Percentiles rank a stretch among this genome's conserved stretches.
Conservation (phyloP, 345 rosid genomes). For the Boechera retrofracta region DNA sequence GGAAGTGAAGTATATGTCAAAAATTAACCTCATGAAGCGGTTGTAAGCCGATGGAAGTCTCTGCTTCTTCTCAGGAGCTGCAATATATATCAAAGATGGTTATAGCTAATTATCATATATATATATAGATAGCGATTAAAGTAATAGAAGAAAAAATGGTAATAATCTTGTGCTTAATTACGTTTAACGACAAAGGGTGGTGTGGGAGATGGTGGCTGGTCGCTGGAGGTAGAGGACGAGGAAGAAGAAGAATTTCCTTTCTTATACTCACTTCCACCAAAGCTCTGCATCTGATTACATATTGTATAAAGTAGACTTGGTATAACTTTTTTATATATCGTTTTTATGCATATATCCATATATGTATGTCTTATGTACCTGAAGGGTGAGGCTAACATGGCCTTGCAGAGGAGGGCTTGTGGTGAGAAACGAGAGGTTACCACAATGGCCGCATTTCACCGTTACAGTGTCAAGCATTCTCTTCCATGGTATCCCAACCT, state of each 20-base stretch:
- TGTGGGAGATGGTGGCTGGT: constrained; percentile 73
- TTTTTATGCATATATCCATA: neutral
- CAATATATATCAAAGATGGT: constrained; percentile 13
- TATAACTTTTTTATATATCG: constrained; percentile 3
- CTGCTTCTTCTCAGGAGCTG: constrained; percentile 99
- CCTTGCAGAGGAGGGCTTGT: constrained; percentile 83
- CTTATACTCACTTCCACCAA: constrained; percentile 58
- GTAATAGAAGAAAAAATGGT: neutral
- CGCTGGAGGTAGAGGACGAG: constrained; percentile 73
- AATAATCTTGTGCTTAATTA: constrained; percentile 33
- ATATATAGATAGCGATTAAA: neutral
- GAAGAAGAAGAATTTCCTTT: constrained; percentile 72
- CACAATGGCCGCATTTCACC: constrained; percentile 97
- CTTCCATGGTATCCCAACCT: constrained; percentile 97
- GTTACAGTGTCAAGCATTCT: constrained; percentile 89
- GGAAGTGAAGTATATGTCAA: constrained; percentile 1
- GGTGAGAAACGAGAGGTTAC: constrained; percentile 91
- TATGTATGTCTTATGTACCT: constrained; percentile 46
- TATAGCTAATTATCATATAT: neutral
- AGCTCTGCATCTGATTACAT: constrained; percentile 61
- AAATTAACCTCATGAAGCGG: constrained; percentile 83
- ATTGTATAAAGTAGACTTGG: constrained; percentile 3
- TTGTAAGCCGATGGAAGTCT: constrained; percentile 99
- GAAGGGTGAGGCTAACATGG: constrained; percentile 67
- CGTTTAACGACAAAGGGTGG: constrained; percentile 95